phyloP scores from a whole-genome alignment of 73 alveolate species.

The Tetrahymena thermophila region DNA sequence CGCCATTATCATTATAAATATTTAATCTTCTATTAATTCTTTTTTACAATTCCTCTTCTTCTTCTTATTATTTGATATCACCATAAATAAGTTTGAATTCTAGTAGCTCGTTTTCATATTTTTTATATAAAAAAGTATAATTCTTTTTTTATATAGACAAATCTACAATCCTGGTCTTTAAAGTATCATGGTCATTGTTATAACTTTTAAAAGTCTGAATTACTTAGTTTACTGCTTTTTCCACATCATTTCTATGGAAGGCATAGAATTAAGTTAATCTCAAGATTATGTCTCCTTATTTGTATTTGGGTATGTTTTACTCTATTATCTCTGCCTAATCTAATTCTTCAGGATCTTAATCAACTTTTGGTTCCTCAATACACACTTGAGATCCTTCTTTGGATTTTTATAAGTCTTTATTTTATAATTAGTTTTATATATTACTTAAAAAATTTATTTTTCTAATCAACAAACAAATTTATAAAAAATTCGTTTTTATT shows the following conservation, averaged over 20 bases:
- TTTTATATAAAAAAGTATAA: not conserved
- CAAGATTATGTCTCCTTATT: not conserved
- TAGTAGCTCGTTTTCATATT: not conserved
- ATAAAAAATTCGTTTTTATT: no score
- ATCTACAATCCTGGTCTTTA: not conserved
- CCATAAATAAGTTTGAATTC: not conserved
- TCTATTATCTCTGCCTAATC: not conserved
- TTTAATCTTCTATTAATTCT: not conserved
- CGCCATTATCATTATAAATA: not conserved
- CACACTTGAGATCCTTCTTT: not conserved
- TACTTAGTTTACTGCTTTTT: not conserved
- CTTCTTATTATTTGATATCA: not conserved
- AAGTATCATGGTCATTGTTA: not conserved
- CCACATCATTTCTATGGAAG: not conserved
- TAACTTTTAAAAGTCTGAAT: not conserved
- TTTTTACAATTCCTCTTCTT: not conserved
- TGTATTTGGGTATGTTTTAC: not conserved
- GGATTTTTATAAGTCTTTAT: not conserved
- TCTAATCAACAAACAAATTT: no score
- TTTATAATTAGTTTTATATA: no score
- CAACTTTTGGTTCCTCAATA: not conserved
- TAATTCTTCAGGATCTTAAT: not conserved
- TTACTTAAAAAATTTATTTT: no score
- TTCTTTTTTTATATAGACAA: not conserved
- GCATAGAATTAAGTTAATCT: not conserved